phyloP scores from a whole-genome alignment of 306 rosid species.

The Malus fusca region DNA sequence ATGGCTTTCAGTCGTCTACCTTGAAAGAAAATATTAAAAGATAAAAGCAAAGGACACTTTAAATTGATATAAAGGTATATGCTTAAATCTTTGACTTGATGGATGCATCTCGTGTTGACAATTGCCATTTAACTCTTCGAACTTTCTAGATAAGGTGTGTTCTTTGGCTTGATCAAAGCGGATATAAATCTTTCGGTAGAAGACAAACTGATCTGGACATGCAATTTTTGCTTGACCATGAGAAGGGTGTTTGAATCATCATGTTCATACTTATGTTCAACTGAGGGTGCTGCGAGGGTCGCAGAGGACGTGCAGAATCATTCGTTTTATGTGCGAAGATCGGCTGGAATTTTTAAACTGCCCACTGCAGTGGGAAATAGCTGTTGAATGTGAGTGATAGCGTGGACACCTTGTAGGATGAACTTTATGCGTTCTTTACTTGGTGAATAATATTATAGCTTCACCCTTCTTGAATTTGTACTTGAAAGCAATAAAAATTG shows the following conservation, averaged over 20 bases:
- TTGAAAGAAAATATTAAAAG: not conserved
- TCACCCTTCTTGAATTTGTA: not conserved
- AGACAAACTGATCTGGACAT: not conserved
- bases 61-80: not conserved
- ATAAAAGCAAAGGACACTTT: not conserved
- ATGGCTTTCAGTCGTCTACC: not conserved
- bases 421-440: not conserved
- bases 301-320: not conserved
- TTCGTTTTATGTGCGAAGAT: not conserved
- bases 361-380: not conserved
- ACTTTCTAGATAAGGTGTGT: constrained; percentile 79
- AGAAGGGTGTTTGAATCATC: not conserved
- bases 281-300: not conserved
- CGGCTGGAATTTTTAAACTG: not conserved
- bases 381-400: not conserved
- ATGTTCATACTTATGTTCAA: not conserved
- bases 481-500: not conserved
- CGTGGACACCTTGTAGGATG: not conserved
- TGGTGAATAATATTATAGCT: not conserved
- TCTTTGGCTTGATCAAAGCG: constrained; percentile 51
- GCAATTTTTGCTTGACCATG: not conserved
- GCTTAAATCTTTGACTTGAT: not conserved
- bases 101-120: constrained; percentile 14
- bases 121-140: constrained; percentile 1
- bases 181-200: not conserved